These are phyloP conservation scores for Monosporascus sp. DNA, from an alignment of 2,329 filamentous ascomycete genomes.

Conservation along the genomic window DNA sequence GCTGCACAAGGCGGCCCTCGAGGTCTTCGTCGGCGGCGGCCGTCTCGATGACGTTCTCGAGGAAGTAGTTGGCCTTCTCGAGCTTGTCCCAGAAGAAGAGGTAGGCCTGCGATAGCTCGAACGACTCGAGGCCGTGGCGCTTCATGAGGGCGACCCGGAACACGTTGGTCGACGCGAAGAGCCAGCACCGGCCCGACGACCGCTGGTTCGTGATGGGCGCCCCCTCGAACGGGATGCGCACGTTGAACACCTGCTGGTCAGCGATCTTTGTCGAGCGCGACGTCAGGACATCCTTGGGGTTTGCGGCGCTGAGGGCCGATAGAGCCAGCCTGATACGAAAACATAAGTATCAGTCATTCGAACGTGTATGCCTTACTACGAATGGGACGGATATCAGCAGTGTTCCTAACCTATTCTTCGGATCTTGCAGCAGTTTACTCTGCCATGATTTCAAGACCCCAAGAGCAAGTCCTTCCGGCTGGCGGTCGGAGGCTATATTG, in stretches of 20 bases:
- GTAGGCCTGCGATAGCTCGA: conserved; percentile 84
- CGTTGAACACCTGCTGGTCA: conserved; percentile 77
- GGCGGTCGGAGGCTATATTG: conserved; percentile 15
- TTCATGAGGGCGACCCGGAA: conserved; percentile 87
- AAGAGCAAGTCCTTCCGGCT: conserved; percentile 45
- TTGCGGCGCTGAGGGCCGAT: conserved; percentile 62
- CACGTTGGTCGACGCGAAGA: conserved; percentile 87
- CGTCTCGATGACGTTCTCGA: conserved; percentile 78
- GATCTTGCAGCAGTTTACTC: conserved; percentile 55
- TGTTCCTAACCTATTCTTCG: conserved; percentile 54
- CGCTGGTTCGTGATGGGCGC: conserved; percentile 80
- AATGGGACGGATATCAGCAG: neutral
- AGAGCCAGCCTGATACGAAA: conserved; percentile 58
- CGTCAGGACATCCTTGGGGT: conserved; percentile 61
- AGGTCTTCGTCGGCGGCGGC: conserved; percentile 59
- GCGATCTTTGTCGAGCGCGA: conserved; percentile 57
- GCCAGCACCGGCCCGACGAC: conserved; percentile 79
- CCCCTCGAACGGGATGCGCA: conserved; percentile 77
- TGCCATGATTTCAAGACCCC: conserved; percentile 54
- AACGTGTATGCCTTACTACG: no score
- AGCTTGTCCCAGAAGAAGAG: conserved; percentile 94
- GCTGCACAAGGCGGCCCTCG: conserved; percentile 67
- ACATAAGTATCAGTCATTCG: no score
- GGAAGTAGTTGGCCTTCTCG: conserved; percentile 85
- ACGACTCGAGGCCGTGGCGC: conserved; percentile 68